Base-by-base conservation (phyloP, 148 eudicot species). In the Camellia japonica region DNA sequence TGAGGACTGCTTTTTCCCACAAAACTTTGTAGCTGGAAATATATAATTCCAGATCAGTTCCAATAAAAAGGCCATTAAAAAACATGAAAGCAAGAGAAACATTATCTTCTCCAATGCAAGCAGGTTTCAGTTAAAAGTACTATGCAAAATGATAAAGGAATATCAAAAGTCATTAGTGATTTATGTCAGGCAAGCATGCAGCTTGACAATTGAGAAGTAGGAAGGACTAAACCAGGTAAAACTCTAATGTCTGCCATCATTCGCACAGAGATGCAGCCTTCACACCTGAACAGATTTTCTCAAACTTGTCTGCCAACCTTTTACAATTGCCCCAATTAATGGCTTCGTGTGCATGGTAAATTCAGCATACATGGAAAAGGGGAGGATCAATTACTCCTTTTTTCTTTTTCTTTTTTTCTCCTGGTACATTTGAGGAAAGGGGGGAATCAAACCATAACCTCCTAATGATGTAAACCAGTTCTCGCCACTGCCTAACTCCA, bases 1-100 rank as follows among this genome's bases (percentile, higher is more conserved):
- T 92, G 94, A 72, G 89, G 90, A 81, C 93, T 86, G 78, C 90
- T 85, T 84, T 91, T 93, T 44, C 87, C 90, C 77, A 92, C 82
- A 83, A 96, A 23, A 23, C 0, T 23, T 23, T 23, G 30, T 23
- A 23, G 93, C 98, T 98, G 93, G 91, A 83, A 46, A 78, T 41
- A 71, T 43, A 73, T 12, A 72, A 60, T 64, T 60, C 43, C 18
- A 16, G 7, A 83, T 73, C 68, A 79, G 12, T 68, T 18, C 42
- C 70, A 73, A 65, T 20, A 69, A 60, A 49, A 60, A 78, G 15
- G 44, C 42, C 7, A 61, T 49, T 23, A 23, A 23, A 23, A 23
- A 23, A 23, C 23, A 23, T 23, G 23, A 23, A 23, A 23, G 30
- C 0, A 23, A 2, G 16, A 3, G 46, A 12, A 59, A 41, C 3